Evolutionary conservation across 768 basidiomycete genomes (phyloP).

Genomic region (Leccinum uliginosum): DNA sequence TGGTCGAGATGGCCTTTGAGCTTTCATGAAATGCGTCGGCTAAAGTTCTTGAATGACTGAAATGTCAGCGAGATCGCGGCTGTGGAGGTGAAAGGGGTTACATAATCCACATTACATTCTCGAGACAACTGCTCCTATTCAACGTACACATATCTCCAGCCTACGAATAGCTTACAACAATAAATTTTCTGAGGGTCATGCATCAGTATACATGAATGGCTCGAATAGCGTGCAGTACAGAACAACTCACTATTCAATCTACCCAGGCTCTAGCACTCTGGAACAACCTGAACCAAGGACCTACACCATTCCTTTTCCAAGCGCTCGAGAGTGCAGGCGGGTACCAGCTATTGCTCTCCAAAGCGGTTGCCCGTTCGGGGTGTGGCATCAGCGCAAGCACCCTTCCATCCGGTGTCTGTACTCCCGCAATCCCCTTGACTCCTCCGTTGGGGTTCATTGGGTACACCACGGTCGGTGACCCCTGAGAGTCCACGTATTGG

Average conservation of each 20-base stretch:
- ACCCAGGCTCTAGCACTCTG: conserved; percentile 80
- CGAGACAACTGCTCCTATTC: no score
- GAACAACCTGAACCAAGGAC: conserved; percentile 96
- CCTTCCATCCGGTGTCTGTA: conserved; percentile 84
- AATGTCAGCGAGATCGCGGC: not conserved
- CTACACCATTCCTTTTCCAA: conserved; percentile 59
- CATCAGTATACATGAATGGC: conserved; percentile 20
- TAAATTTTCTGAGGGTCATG: conserved; percentile 1
- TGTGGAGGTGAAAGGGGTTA: not conserved
- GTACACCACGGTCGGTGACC: conserved; percentile 64
- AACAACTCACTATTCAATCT: conserved; percentile 23
- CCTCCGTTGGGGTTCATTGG: conserved; percentile 87
- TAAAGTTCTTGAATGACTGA: not conserved
- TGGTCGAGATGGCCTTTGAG: conserved; percentile 14
- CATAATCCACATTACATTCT: not conserved
- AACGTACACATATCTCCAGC: not conserved
- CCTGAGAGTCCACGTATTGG: conserved; percentile 76
- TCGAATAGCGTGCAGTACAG: conserved; percentile 6
- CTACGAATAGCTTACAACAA: conserved; percentile 4
- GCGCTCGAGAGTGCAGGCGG: conserved; percentile 49
- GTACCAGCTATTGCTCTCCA: conserved; percentile 93
- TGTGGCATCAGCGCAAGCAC: conserved; percentile 97
- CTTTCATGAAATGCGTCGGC: not conserved
- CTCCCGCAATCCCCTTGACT: conserved; percentile 80
- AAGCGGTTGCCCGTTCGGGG: conserved; percentile 78